phyloP scores from a whole-genome alignment of 345 rosid species.

The Citrus unshiu region DNA sequence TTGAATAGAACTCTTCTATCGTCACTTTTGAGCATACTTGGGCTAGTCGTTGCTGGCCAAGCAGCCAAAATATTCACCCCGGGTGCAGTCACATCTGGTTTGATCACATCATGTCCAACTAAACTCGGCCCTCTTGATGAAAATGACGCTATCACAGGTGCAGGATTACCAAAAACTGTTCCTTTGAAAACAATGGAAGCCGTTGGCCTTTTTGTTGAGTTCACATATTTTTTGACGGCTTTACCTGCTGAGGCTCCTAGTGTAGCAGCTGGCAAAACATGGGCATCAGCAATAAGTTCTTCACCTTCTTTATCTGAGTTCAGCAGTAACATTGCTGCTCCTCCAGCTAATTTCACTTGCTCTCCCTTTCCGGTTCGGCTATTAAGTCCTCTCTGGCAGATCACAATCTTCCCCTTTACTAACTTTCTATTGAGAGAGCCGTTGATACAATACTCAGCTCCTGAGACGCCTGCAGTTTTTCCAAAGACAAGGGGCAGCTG shows the following conservation, averaged over 20 bases:
- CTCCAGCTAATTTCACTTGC: constrained; percentile 51
- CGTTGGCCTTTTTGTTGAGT: constrained; percentile 37
- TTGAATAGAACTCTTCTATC: constrained; percentile 60
- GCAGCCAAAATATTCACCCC: constrained; percentile 80
- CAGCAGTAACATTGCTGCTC: constrained; percentile 65
- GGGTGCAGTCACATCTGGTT: constrained; percentile 82
- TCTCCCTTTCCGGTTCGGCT: constrained; percentile 24
- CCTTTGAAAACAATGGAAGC: constrained; percentile 59
- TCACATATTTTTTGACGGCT: constrained; percentile 35
- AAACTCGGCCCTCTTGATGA: constrained; percentile 78
- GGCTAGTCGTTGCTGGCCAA: constrained; percentile 58
- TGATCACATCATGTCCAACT: constrained; percentile 51
- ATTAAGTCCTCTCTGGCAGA: constrained; percentile 27
- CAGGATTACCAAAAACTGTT: constrained; percentile 47
- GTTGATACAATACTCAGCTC: constrained; percentile 27
- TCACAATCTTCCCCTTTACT: constrained; percentile 41
- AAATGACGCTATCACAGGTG: constrained; percentile 70
- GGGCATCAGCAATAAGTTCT: constrained; percentile 60
- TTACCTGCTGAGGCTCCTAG: constrained; percentile 50
- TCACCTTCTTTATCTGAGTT: constrained; percentile 50
- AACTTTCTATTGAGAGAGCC: constrained; percentile 27
- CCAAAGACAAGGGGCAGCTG: constrained; percentile 45
- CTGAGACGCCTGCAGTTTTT: constrained; percentile 45
- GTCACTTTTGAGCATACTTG: constrained; percentile 44
- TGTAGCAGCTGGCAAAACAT: constrained; percentile 54